Conservation (phyloP, 768 basidiomycete genomes). For the Russula vinacea region DNA sequence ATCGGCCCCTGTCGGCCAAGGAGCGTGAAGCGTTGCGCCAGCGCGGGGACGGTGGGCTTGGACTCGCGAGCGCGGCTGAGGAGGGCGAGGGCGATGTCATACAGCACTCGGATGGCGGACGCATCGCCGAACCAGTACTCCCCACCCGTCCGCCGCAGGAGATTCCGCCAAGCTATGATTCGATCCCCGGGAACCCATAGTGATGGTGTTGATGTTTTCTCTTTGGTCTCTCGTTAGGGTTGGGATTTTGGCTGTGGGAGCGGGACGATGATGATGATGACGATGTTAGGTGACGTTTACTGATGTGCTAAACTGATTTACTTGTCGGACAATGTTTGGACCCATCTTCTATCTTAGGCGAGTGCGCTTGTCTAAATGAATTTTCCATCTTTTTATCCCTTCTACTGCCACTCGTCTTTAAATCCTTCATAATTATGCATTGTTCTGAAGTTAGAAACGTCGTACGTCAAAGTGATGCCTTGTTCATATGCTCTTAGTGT, state of each 20-base stretch:
- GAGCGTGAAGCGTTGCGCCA: conserved; percentile 35
- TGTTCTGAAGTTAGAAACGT: background rate
- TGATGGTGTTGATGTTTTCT: background rate
- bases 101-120: conserved; percentile 36
- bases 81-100: conserved; percentile 28
- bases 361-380: background rate
- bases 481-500: background rate
- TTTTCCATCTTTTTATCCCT: background rate
- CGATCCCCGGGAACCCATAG: background rate
- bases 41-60: conserved; percentile 27
- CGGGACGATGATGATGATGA: background rate
- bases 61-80: conserved; percentile 32
- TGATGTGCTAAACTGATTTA: background rate
- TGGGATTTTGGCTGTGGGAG: background rate
- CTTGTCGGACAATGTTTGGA: background rate
- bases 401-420: background rate
- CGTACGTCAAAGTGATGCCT: background rate
- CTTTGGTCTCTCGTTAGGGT: background rate
- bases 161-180: conserved; percentile 27
- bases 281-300: background rate
- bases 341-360: background rate
- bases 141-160: conserved; percentile 28
- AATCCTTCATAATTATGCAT: background rate
- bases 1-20: conserved; percentile 29
- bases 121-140: conserved; percentile 10